Evolutionary conservation across 495 filamentous ascomycete genomes (phyloP).

Genomic region (Penicillium canariense): DNA sequence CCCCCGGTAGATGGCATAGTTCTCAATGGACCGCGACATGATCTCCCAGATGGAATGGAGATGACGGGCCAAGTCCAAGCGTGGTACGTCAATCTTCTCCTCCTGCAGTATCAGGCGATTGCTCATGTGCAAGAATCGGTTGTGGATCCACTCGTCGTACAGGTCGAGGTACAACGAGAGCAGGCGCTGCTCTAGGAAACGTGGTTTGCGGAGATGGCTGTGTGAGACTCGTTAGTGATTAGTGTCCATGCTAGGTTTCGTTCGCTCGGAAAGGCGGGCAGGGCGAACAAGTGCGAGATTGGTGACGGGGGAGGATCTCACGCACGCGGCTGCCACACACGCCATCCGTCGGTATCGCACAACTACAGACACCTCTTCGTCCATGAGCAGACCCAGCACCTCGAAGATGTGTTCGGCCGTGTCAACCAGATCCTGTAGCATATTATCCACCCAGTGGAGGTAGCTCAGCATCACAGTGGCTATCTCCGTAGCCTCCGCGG

Average conservation of each 20-base stretch:
- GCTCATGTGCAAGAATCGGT: constrained; percentile 19
- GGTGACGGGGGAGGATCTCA: background rate
- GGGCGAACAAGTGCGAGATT: background rate
- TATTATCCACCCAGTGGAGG: constrained; percentile 15
- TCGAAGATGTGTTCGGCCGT: constrained; percentile 1
- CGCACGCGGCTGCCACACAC: constrained; percentile 22
- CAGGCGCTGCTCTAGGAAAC: constrained; percentile 22
- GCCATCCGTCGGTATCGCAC: constrained; percentile 22
- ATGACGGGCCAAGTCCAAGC: constrained; percentile 8
- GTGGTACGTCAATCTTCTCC: constrained; percentile 7
- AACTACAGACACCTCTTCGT: background rate
- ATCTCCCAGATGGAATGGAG: constrained; percentile 24
- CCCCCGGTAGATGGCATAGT: constrained; percentile 14
- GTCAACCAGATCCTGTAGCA: constrained; percentile 11
- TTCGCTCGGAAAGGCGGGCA: background rate
- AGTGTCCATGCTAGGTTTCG: background rate
- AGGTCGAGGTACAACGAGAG: constrained; percentile 24
- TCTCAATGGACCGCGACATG: constrained; percentile 18
- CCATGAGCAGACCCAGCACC: background rate
- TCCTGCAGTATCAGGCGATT: constrained; percentile 18
- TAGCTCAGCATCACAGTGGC: constrained; percentile 15
- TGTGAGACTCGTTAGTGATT: background rate
- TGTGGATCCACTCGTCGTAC: constrained; percentile 32
- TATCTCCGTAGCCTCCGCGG: constrained; percentile 1
- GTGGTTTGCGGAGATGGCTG: constrained; percentile 26